These are phyloP conservation scores for Pneumocystis murina DNA, from an alignment of 1,139 yeast species.

Conservation along the genomic window DNA sequence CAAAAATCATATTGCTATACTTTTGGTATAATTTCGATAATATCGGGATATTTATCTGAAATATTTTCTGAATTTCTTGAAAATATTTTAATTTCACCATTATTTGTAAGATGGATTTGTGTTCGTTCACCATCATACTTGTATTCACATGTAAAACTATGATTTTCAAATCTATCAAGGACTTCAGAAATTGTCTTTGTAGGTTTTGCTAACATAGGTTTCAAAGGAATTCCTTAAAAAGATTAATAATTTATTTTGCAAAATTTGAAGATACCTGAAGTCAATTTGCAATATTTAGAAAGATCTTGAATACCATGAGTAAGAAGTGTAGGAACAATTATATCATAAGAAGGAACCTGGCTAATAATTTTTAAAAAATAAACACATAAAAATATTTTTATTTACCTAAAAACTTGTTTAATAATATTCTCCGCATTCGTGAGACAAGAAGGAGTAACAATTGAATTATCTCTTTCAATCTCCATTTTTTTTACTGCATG, in stretches of 20 bases:
- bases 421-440: slow-evolving; percentile 17
- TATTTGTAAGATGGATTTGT: slow-evolving; percentile 62
- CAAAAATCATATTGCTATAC: neutral
- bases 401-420: slow-evolving; percentile 58
- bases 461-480: slow-evolving; percentile 16
- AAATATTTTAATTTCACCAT: slow-evolving; percentile 59
- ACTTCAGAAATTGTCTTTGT: slow-evolving; percentile 85
- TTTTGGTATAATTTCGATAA: slow-evolving; percentile 30
- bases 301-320: slow-evolving; percentile 53
- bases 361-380: neutral
- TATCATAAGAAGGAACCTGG: slow-evolving; percentile 80
- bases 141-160: slow-evolving; percentile 83
- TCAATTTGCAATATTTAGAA: slow-evolving; percentile 52
- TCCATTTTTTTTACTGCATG: slow-evolving; percentile 66
- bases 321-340: slow-evolving; percentile 51
- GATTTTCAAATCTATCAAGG: slow-evolving; percentile 53
- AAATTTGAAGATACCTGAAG: slow-evolving; percentile 37
- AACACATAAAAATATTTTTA: slow-evolving; percentile 56
- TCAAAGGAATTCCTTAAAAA: slow-evolving; percentile 56
- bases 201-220: slow-evolving; percentile 97
- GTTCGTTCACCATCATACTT: slow-evolving; percentile 98
- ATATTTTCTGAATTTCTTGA: slow-evolving; percentile 94
- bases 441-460: slow-evolving; percentile 1
- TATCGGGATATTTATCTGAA: slow-evolving; percentile 92
- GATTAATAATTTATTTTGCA: neutral